A percentile compares a stretch with the other conserved stretches of the same genome.
These are phyloP conservation scores for Cinchona pubescens DNA, from an alignment of 257 asterid species.

Conservation along the genomic window DNA sequence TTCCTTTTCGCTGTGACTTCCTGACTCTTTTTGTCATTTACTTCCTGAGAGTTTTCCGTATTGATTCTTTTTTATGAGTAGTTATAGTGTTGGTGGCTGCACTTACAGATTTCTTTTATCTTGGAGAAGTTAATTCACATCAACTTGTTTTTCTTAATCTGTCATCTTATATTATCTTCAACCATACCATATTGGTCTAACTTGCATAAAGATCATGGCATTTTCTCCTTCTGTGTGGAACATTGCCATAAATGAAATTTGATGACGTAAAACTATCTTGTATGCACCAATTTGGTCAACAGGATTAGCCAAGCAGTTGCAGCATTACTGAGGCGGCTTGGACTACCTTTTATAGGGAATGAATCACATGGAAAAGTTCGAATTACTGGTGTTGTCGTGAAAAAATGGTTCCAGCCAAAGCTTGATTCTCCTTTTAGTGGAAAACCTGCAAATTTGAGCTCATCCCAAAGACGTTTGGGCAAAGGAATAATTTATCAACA, in stretches of 20 bases:
- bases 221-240: neutral
- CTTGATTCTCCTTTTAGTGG: slow-evolving; percentile 47
- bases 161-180: neutral
- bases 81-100: neutral
- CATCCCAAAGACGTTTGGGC: slow-evolving; percentile 51
- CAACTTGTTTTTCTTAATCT: neutral
- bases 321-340: slow-evolving; percentile 79
- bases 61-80: neutral
- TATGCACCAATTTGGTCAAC: slow-evolving; percentile 35
- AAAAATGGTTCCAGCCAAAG: slow-evolving; percentile 88
- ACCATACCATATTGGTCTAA: neutral
- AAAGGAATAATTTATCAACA: slow-evolving; percentile 73
- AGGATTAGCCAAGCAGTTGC: slow-evolving; percentile 80
- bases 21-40: neutral
- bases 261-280: neutral
- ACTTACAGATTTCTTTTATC: neutral
- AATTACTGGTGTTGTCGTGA: slow-evolving; percentile 64
- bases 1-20: neutral
- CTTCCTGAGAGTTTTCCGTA: neutral
- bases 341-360: slow-evolving; percentile 67
- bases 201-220: too few relatives aligned
- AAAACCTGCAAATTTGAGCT: slow-evolving; percentile 32
- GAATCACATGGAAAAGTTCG: slow-evolving; percentile 86
- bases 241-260: neutral
- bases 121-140: neutral